These are phyloP conservation scores for Talaromyces sp. DNA, from an alignment of 2,329 filamentous ascomycete species.

Conservation along the genomic window DNA sequence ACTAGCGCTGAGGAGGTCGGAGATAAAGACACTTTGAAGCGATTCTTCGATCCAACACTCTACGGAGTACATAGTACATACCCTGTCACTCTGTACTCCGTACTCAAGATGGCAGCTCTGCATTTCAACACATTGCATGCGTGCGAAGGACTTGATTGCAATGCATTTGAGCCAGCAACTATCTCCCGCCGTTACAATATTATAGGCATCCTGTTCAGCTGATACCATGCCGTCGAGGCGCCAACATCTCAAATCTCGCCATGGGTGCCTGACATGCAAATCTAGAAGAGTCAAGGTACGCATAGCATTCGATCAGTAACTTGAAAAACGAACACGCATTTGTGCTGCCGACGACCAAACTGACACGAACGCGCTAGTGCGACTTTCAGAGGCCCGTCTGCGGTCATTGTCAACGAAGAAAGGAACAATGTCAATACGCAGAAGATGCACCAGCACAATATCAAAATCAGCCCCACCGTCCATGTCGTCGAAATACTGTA, in stretches of 20 bases:
- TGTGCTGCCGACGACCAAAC: not conserved
- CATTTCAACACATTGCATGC: not conserved
- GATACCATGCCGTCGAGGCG: conserved; percentile 19
- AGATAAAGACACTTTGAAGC: not conserved
- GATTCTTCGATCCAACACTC: not conserved
- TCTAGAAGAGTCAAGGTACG: conserved; percentile 19
- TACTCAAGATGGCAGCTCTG: not conserved
- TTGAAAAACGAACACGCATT: not conserved
- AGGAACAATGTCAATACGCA: conserved; percentile 13
- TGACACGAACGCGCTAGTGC: not conserved
- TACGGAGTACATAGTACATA: no score
- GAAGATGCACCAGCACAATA: conserved; percentile 1
- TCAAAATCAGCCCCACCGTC: not conserved
- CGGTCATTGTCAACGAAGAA: conserved; percentile 16
- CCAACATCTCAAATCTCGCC: conserved; percentile 19
- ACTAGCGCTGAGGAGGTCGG: not conserved
- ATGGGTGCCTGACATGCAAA: conserved; percentile 18
- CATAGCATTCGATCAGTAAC: not conserved
- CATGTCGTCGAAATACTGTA: not conserved
- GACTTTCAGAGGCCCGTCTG: conserved; percentile 19
- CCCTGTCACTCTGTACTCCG: not conserved
- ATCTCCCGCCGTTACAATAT: not conserved
- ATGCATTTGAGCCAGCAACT: not conserved
- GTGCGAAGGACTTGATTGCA: not conserved
- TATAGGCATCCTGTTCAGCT: not conserved